A percentile compares a stretch with the other conserved stretches of the same genome.
These are phyloP conservation scores for Rhizoclosmatium sp. DNA, from an alignment of 192 early-diverging fungal genomes.

Conservation along the genomic window DNA sequence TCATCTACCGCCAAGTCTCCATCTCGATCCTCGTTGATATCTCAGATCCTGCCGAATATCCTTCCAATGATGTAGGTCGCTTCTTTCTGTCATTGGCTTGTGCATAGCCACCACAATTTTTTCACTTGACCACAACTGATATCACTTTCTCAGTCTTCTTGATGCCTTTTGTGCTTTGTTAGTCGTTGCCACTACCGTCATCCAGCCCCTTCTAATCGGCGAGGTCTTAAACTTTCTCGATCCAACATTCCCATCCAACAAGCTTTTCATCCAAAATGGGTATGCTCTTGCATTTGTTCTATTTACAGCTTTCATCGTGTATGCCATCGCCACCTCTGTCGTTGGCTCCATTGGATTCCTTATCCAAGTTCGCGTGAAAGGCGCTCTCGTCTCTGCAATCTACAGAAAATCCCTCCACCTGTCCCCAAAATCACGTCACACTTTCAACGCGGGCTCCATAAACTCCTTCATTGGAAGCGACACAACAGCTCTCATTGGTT, in stretches of 20 bases:
- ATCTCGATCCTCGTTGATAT: not conserved
- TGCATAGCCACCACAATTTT: too few species aligned
- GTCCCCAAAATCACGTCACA: conserved; percentile 23
- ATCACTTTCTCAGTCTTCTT: not conserved
- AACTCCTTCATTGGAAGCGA: conserved; percentile 25
- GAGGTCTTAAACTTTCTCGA: conserved; percentile 4
- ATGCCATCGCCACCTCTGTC: not conserved
- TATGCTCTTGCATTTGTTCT: conserved; percentile 1
- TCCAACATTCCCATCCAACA: not conserved
- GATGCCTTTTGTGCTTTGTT: conserved; percentile 1
- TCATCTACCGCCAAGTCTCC: not conserved
- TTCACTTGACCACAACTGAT: not conserved
- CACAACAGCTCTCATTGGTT: not conserved
- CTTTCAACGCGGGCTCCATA: conserved; percentile 15
- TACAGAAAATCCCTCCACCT: conserved; percentile 44
- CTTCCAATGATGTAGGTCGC: conserved; percentile 1
- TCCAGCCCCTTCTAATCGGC: conserved; percentile 5
- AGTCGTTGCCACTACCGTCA: not conserved
- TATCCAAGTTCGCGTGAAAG: conserved; percentile 3
- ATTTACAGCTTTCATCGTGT: conserved; percentile 51
- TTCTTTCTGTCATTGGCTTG: not conserved
- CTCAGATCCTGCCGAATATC: conserved; percentile 11
- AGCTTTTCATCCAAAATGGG: conserved; percentile 27
- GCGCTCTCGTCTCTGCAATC: conserved; percentile 43
- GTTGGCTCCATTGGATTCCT: not conserved